Conservation (phyloP, 2,329 filamentous ascomycete species). For the Sclerotinia sclerotiorum region DNA sequence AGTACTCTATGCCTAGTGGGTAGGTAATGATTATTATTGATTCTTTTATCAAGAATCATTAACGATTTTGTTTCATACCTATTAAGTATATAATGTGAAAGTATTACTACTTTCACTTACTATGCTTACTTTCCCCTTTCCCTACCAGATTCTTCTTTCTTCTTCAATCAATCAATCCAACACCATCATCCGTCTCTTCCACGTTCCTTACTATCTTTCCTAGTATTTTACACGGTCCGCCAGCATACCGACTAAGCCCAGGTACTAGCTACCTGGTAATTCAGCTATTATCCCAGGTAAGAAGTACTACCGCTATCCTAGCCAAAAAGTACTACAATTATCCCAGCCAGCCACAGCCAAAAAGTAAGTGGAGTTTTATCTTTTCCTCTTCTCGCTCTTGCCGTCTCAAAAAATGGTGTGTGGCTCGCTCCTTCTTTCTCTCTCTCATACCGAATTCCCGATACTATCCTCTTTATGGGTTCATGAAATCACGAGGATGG, state of each 20-base stretch:
- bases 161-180: neutral
- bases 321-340: neutral
- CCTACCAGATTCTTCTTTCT: too few relatives aligned
- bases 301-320: neutral
- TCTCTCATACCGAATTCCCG: conserved; percentile 6
- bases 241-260: neutral
- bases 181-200: too few relatives aligned
- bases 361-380: conserved; percentile 1
- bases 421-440: neutral
- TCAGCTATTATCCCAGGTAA: neutral
- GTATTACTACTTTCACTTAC: too few relatives aligned
- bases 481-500: conserved; percentile 6
- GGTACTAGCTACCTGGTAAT: neutral
- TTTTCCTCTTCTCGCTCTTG: neutral
- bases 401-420: conserved; percentile 14
- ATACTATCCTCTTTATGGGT: conserved; percentile 12
- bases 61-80: neutral
- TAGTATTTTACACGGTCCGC: too few relatives aligned
- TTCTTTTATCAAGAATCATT: neutral
- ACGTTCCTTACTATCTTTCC: too few relatives aligned
- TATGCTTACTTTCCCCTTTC: too few relatives aligned
- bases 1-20: too few relatives aligned
- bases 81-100: too few relatives aligned
- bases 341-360: neutral
- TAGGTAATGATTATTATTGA: too few relatives aligned